Conservation (phyloP, 1,284 basidiomycete genomes). For the Termitomyces sp. region DNA sequence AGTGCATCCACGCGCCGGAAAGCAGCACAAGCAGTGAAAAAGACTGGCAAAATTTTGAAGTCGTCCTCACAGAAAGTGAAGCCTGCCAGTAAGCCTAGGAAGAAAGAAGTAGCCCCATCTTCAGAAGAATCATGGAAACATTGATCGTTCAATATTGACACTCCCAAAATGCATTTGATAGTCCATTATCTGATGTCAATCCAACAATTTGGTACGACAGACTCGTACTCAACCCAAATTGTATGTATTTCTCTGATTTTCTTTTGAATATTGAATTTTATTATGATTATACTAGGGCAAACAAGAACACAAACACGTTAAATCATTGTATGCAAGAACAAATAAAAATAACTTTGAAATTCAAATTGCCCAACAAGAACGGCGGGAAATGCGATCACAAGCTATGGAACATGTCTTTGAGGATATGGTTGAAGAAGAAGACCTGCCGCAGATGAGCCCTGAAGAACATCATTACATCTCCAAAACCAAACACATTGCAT, state of each 20-base stretch:
- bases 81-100: too few species aligned
- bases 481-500: neutral
- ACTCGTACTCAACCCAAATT: slow-evolving; percentile 18
- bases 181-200: slow-evolving; percentile 20
- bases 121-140: too few species aligned
- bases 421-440: neutral
- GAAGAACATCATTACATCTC: neutral
- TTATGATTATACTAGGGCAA: neutral
- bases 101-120: too few species aligned
- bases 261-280: neutral
- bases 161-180: slow-evolving; percentile 24
- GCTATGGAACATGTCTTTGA: neutral
- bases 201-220: slow-evolving; percentile 19
- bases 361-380: neutral
- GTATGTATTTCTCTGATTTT: slow-evolving; percentile 11
- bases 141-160: slow-evolving; percentile 1
- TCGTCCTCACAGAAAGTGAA: too few species aligned
- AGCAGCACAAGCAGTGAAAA: neutral
- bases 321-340: neutral
- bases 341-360: neutral
- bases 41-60: too few species aligned
- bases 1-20: neutral
- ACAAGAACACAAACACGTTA: neutral
- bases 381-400: too few species aligned
- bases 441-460: neutral